Evolutionary conservation across 2,329 filamentous ascomycete genomes (phyloP).

Genomic region (Tothia fuscella): DNA sequence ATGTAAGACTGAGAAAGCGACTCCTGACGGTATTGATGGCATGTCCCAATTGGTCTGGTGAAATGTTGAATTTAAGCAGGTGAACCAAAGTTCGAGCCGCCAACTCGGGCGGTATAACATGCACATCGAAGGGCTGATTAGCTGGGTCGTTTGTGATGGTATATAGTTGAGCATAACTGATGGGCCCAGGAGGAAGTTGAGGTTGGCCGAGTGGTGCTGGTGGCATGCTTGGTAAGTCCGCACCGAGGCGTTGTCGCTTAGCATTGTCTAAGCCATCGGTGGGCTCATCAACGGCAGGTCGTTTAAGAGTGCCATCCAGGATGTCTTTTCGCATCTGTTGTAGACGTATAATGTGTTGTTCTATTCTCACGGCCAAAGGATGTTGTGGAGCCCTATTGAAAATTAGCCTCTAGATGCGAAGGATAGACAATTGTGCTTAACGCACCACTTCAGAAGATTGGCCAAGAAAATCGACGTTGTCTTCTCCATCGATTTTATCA

Average conservation of each 20-base stretch:
- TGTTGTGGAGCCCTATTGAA: conserved; percentile 63
- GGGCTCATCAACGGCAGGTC: conserved; percentile 57
- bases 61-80: conserved; percentile 55
- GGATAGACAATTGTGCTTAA: conserved; percentile 9
- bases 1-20: conserved; percentile 18
- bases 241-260: conserved; percentile 68
- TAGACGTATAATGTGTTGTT: conserved; percentile 75
- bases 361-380: conserved; percentile 63
- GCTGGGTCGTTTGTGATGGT: conserved; percentile 68
- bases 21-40: conserved; percentile 52
- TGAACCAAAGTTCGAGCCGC: conserved; percentile 73
- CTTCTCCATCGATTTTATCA: conserved; percentile 88
- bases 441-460: conserved; percentile 68
- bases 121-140: conserved; percentile 70
- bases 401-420: neutral
- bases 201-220: conserved; percentile 27
- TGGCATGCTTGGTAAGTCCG: conserved; percentile 29
- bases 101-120: conserved; percentile 61
- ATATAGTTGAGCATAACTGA: conserved; percentile 73
- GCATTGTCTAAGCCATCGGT: conserved; percentile 59
- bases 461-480: conserved; percentile 75
- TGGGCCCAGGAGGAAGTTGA: conserved; percentile 56
- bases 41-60: conserved; percentile 54
- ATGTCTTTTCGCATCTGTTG: conserved; percentile 67
- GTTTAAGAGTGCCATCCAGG: conserved; percentile 73